A percentile compares a stretch with the other conserved stretches of the same genome.
phyloP scores from a whole-genome alignment of 2,329 filamentous ascomycete genomes.

The Cryoendolithus antarcticus region DNA sequence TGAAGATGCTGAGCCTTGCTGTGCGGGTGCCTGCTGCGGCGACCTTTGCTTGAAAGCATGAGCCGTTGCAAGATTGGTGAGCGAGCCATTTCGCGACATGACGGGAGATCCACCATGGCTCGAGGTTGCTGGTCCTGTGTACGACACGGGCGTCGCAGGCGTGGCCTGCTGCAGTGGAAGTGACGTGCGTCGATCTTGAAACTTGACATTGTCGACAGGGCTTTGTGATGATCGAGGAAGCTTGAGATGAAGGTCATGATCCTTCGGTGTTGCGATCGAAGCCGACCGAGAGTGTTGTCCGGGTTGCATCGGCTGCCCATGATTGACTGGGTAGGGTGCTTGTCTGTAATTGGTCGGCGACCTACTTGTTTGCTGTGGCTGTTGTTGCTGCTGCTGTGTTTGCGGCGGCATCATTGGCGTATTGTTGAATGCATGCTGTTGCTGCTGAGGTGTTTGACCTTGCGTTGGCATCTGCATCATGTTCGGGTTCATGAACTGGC shows the following conservation, averaged over 20 bases:
- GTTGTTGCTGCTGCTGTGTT: constrained; percentile 8
- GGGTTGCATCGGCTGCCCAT: constrained; percentile 18
- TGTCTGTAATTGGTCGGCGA: constrained; percentile 24
- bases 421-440: constrained; percentile 12
- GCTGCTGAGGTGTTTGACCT: constrained; percentile 5
- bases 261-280: constrained; percentile 32
- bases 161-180: neutral
- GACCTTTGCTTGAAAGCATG: neutral
- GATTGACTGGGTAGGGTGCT: constrained; percentile 26
- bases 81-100: neutral
- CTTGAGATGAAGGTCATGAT: constrained; percentile 18
- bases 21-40: neutral
- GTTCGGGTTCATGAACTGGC: constrained; percentile 29
- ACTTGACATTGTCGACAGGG: neutral
- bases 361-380: no score
- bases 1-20: neutral
- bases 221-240: constrained; percentile 8
- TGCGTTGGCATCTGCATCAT: constrained; percentile 17
- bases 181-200: neutral
- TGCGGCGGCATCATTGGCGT: constrained; percentile 17
- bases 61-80: neutral
- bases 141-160: neutral
- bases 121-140: no score
- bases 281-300: constrained; percentile 30
- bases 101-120: neutral